A percentile compares a stretch with the other conserved stretches of the same genome.
phyloP scores from a whole-genome alignment of 2,329 filamentous ascomycete genomes.

The Xylaria sp. region DNA sequence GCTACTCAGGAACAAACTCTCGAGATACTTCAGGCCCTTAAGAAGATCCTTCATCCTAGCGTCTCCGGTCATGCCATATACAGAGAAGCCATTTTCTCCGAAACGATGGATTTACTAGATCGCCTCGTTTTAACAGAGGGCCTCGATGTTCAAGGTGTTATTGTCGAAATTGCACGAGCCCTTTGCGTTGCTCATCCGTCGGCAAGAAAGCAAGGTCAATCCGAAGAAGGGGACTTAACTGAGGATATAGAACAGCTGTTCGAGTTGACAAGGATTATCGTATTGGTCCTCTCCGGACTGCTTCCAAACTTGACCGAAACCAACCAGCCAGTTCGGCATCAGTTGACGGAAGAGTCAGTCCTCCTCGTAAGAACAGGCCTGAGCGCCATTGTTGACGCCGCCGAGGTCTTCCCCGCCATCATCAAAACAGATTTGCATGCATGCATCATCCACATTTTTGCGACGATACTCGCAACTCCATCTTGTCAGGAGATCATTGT shows the following conservation, averaged over 20 bases:
- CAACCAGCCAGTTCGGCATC: conserved; percentile 74
- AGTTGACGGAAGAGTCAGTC: conserved; percentile 88
- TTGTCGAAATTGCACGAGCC: conserved; percentile 92
- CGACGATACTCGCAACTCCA: conserved; percentile 88
- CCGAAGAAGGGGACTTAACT: conserved; percentile 81
- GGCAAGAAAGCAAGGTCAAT: conserved; percentile 74
- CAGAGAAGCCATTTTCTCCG: conserved; percentile 92
- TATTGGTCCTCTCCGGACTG: conserved; percentile 87
- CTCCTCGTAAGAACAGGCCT: conserved; percentile 82
- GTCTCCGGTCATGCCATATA: conserved; percentile 98
- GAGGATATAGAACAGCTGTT: conserved; percentile 99
- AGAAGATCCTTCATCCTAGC: conserved; percentile 93
- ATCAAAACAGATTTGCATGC: conserved; percentile 97
- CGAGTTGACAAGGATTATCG: conserved; percentile 95
- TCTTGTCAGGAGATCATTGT: conserved; percentile 89
- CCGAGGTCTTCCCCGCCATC: conserved; percentile 93
- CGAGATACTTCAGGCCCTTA: conserved; percentile 89
- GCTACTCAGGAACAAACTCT: conserved; percentile 82
- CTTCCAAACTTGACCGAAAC: conserved; percentile 82
- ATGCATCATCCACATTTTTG: conserved; percentile 96
- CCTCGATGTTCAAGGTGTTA: conserved; percentile 87
- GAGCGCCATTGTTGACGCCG: conserved; percentile 90
- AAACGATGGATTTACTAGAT: conserved; percentile 96
- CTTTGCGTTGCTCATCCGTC: conserved; percentile 93
- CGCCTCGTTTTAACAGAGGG: conserved; percentile 92